Base-by-base conservation (phyloP, 2,329 filamentous ascomycete genomes). In the Calonectria pauciramosa region DNA sequence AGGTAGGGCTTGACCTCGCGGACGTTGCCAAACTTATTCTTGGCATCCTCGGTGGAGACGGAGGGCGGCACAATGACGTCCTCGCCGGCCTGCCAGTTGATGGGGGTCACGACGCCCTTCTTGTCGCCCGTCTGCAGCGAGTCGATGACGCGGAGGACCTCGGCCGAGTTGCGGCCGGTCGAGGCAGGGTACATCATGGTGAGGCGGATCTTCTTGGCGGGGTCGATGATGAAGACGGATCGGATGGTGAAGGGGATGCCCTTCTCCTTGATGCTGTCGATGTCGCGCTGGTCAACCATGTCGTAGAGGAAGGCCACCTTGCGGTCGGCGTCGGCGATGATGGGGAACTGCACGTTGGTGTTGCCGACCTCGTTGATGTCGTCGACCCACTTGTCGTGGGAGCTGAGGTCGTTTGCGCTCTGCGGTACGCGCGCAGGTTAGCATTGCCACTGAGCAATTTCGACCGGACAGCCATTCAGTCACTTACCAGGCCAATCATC, bases 181-280 rank as follows among this genome's bases (percentile, higher is more conserved):
- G 94, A 96, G 75, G 96, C 96, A 52, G 96, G 96, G 90, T 98
- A 98, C 83, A 94, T 93, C 89, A 98, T 94, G 85, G 95, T 97
- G 84, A 96, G 92, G 81, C 96, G 94, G 87, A 98, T 97, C 86
- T 94, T 96, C 93, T 98, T 98, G 86, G 92, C 92, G 77, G 96
- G 96, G 89, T 98, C 96, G 86, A 98, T 97, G 87, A 98, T 90
- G 90, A 97, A 98, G 84, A 98, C 96, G 80, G 94, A 95, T 82
- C 96, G 95, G 88, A 98, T 98, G 81, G 96, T 98, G 88, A 98
- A 96, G 71, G 96, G 95, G 81, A 97, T 94, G 80, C 94, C 94
- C 91, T 95, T 95, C 82, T 90, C 86, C 85, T 95, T 94, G 72
- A 95, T 93, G 87, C 96, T 96, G 88, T 93, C 94, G 81, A 93